Conservation (phyloP, 306 rosid genomes). For the Spatholobus suberectus region DNA sequence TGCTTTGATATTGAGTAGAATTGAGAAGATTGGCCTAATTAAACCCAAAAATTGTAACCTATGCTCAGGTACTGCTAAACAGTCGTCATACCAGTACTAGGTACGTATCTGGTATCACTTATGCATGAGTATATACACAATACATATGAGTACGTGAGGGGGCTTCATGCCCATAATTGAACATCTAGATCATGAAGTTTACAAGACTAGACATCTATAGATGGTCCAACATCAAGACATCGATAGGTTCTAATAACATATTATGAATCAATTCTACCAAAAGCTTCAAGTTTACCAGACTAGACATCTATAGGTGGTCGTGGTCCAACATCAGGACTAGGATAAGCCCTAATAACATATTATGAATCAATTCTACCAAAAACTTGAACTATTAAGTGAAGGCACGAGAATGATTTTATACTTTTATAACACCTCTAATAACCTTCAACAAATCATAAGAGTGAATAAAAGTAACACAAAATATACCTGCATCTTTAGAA, state of each 20-base stretch:
- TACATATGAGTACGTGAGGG: not conserved
- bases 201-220: not conserved
- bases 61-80: not conserved
- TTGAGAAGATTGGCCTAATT: not conserved
- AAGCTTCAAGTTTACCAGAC: not conserved
- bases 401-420: not conserved
- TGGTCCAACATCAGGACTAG: not conserved
- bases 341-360: not conserved
- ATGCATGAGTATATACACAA: not conserved
- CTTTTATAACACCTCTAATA: not conserved
- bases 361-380: not conserved
- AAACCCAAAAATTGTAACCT: not conserved
- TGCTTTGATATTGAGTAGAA: not conserved
- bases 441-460: not conserved
- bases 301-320: not conserved
- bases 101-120: not conserved
- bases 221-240: not conserved
- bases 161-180: not conserved
- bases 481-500: conserved; percentile 69
- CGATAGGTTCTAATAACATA: not conserved
- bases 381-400: not conserved
- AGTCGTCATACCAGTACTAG: not conserved
- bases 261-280: not conserved
- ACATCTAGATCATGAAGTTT: not conserved
- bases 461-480: conserved; percentile 1